A percentile compares a stretch with the other conserved stretches of the same genome.
These are phyloP conservation scores for Aegilops sharonensis DNA, from an alignment of 176 grass and related monocot species.

Conservation along the genomic window DNA sequence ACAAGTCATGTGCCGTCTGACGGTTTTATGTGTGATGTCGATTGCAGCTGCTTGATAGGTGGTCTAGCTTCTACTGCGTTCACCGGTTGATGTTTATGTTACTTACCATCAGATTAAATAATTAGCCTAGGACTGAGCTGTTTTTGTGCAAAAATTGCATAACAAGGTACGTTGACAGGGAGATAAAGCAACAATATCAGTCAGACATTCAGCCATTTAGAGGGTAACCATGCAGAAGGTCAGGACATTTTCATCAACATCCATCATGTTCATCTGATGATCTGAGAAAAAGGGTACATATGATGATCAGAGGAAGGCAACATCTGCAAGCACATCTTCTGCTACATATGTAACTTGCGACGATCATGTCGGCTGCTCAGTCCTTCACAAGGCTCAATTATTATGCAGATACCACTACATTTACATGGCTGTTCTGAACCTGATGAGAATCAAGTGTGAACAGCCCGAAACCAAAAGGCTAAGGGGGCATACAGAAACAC, in stretches of 20 bases:
- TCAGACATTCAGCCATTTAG: neutral
- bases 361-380: neutral
- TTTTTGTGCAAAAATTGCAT: neutral
- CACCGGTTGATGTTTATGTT: neutral
- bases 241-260: neutral
- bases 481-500: neutral
- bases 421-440: conserved; percentile 1
- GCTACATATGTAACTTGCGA: neutral
- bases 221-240: neutral
- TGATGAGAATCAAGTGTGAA: neutral
- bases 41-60: neutral
- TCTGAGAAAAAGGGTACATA: neutral
- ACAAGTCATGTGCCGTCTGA: no score
- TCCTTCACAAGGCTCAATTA: conserved; percentile 16
- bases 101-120: neutral
- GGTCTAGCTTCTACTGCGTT: neutral
- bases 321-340: neutral
- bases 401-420: conserved; percentile 20
- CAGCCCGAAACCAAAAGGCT: neutral
- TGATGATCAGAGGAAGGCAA: neutral
- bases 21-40: neutral
- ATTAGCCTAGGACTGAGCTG: neutral
- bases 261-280: neutral
- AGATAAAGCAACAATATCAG: neutral
- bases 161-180: neutral